Conservation (phyloP, 352 stramenopile species). For the Peronospora destructor region DNA sequence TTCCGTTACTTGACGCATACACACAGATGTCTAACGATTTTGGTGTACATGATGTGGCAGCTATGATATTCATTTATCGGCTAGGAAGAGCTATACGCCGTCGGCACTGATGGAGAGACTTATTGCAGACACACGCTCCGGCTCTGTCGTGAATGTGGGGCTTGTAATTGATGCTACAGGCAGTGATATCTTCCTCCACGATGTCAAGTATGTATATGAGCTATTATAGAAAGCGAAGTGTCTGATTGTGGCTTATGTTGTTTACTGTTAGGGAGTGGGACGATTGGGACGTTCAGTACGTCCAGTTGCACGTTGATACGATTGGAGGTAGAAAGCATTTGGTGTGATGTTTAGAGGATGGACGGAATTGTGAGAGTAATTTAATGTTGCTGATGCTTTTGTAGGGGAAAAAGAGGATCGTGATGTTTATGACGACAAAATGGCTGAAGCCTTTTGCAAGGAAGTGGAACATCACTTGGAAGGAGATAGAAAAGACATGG, state of each 20-base stretch:
- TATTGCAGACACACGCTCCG: constrained; percentile 50
- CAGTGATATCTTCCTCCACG: constrained; percentile 63
- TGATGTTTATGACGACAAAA: constrained; percentile 39
- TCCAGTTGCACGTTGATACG: constrained; percentile 48
- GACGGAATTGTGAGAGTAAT: constrained; percentile 2
- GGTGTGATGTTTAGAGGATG: not conserved
- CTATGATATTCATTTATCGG: constrained; percentile 78
- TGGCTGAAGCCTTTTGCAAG: constrained; percentile 56
- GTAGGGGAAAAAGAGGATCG: constrained; percentile 32
- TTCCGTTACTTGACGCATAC: not conserved
- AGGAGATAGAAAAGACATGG: constrained; percentile 63
- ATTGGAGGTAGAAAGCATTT: constrained; percentile 27
- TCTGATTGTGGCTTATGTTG: not conserved
- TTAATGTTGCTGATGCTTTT: constrained; percentile 1
- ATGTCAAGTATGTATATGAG: constrained; percentile 49
- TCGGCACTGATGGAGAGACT: constrained; percentile 80
- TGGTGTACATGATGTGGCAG: constrained; percentile 19
- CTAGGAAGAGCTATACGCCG: constrained; percentile 51
- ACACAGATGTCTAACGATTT: not conserved
- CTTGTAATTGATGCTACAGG: constrained; percentile 75
- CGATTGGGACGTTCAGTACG: constrained; percentile 82
- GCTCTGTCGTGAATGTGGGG: constrained; percentile 60
- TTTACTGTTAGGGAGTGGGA: constrained; percentile 67
- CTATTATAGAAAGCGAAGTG: not conserved
- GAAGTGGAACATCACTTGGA: constrained; percentile 48